Percentiles rank a stretch among this genome's conserved stretches.
These are phyloP conservation scores for Polychytrium aggregatum DNA, from an alignment of 192 early-diverging fungal species.

Conservation along the genomic window DNA sequence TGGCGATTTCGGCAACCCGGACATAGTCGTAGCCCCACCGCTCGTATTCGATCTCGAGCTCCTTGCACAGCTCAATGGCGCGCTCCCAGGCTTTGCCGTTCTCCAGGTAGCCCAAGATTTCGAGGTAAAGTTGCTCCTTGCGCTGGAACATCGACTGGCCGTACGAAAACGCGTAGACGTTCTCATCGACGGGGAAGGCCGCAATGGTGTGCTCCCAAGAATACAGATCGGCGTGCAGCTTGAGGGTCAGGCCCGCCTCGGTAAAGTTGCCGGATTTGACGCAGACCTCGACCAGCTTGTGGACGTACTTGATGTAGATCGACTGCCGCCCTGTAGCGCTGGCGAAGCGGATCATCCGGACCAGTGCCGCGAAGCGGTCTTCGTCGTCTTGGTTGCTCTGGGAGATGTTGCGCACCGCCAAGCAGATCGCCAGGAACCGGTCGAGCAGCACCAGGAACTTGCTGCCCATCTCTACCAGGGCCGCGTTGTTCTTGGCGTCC, in stretches of 20 bases:
- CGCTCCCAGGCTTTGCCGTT: conserved; percentile 60
- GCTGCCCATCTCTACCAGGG: conserved; percentile 13
- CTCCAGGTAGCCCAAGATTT: conserved; percentile 51
- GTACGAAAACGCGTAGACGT: conserved; percentile 37
- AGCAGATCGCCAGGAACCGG: conserved; percentile 36
- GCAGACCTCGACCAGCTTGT: conserved; percentile 48
- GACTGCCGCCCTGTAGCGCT: conserved; percentile 41
- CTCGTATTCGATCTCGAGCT: conserved; percentile 51
- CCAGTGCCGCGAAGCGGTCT: conserved; percentile 45
- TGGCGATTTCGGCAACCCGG: conserved; percentile 39
- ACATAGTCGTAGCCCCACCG: conserved; percentile 35
- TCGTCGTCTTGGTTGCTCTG: conserved; percentile 41
- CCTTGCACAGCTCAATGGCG: conserved; percentile 52
- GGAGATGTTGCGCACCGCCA: conserved; percentile 42
- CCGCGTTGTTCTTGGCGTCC: conserved; percentile 2
- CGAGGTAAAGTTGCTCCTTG: conserved; percentile 50
- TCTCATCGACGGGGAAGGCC: conserved; percentile 31
- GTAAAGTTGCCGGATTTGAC: conserved; percentile 37
- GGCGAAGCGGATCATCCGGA: conserved; percentile 57
- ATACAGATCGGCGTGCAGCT: conserved; percentile 55
- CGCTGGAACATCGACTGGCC: conserved; percentile 41
- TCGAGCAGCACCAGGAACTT: conserved; percentile 35
- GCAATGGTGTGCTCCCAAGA: conserved; percentile 43
- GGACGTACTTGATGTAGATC: conserved; percentile 59
- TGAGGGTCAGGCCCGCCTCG: conserved; percentile 58